phyloP scores from a whole-genome alignment of 78 protist species.

The Monocercomonoides exilis region DNA sequence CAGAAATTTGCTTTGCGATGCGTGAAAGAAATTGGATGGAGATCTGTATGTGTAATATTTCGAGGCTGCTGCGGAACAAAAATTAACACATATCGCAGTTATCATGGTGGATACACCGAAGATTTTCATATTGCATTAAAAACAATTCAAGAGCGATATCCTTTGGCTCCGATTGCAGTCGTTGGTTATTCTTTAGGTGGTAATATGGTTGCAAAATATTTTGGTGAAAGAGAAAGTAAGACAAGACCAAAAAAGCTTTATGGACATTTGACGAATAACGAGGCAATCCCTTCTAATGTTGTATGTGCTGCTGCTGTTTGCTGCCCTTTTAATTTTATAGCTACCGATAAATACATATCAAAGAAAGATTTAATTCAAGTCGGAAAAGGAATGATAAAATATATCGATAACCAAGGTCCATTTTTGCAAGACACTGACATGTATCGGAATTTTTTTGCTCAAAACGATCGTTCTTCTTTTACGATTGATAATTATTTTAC shows the following conservation, averaged over 20 bases:
- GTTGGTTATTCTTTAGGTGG: background rate
- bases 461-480: background rate
- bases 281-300: background rate
- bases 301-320: background rate
- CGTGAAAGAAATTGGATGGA: background rate
- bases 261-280: background rate
- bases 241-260: background rate
- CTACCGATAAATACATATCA: background rate
- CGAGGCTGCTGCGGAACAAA: background rate
- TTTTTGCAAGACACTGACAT: background rate
- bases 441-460: background rate
- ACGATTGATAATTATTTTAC: background rate
- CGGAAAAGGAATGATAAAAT: background rate
- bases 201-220: background rate
- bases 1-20: background rate
- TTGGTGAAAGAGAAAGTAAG: background rate
- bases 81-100: background rate
- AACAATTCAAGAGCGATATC: background rate
- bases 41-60: background rate
- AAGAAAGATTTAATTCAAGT: background rate
- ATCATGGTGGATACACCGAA: background rate
- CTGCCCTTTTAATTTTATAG: background rate
- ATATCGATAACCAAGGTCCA: background rate
- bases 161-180: background rate
- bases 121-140: background rate